These are phyloP conservation scores for Cordia subcordata DNA, from an alignment of 257 asterid species.

Conservation along the genomic window DNA sequence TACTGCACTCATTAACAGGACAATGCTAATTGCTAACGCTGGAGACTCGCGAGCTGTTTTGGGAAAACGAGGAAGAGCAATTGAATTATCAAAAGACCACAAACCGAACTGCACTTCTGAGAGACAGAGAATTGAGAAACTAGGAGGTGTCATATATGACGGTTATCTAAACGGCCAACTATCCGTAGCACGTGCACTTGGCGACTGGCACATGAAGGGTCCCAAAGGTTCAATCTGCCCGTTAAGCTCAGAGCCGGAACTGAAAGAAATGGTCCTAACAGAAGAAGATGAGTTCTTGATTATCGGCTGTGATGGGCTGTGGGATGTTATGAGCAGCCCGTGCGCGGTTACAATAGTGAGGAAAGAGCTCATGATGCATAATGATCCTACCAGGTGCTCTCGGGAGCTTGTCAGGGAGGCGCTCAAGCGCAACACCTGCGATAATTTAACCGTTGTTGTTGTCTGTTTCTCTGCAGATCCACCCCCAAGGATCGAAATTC, in stretches of 20 bases:
- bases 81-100: conserved; percentile 78
- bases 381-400: conserved; percentile 70
- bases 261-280: conserved; percentile 52
- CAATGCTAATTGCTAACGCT: conserved; percentile 68
- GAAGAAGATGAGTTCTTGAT: conserved; percentile 87
- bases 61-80: conserved; percentile 77
- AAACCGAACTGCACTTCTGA: conserved; percentile 75
- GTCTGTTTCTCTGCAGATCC: conserved; percentile 43
- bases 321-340: conserved; percentile 96
- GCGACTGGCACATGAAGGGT: conserved; percentile 95
- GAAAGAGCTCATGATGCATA: conserved; percentile 73
- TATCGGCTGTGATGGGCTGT: conserved; percentile 81
- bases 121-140: conserved; percentile 59
- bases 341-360: conserved; percentile 81
- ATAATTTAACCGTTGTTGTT: conserved; percentile 35
- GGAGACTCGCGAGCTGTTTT: conserved; percentile 91
- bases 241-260: conserved; percentile 73
- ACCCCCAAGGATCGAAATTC: conserved; percentile 37
- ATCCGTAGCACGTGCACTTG: conserved; percentile 83
- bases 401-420: conserved; percentile 53
- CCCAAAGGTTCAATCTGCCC: conserved; percentile 60
- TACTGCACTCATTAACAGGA: conserved; percentile 32
- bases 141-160: conserved; percentile 74
- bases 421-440: conserved; percentile 37
- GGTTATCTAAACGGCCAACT: conserved; percentile 90